Evolutionary conservation across 225 moss, liverwort and hornwort genomes (phyloP), one percentile per base, ranked within the genome.

Genomic region (Sphagnum contortum): DNA sequence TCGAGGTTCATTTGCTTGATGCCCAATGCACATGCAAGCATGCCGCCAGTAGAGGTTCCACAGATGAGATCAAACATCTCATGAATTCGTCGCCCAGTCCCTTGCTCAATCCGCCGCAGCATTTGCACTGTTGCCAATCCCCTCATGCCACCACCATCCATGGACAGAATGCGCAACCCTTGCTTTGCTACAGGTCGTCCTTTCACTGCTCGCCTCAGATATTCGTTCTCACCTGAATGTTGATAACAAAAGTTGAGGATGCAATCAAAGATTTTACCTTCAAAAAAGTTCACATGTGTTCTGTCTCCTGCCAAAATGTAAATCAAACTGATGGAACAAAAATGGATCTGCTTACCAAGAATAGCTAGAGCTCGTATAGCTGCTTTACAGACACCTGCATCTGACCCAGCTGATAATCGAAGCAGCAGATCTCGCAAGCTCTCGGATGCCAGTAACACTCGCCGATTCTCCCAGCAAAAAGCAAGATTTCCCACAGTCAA

Each of bases 131-230:
- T 99, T 58, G 98, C 86, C 77, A 99, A 81, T 74, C 98, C 98
- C 78, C 98, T 85, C 98, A 99, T 99, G 61, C 98, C 98, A 55
- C 98, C 98, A 59, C 98, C 98, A 70, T 99, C 98, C 98, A 99
- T 99, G 59, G 98, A 91, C 60, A 99, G 77, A 70, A 99, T 89
- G 63, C 98, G 87, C 84, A 99, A 74, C n/a, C 98, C 98, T 55
- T 88, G 79, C 82, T 91, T 99, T 13, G 89, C 79, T 48, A 93
- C 73, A 46, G 82, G 88, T 67, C 91, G 88, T 60, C 87, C 87
- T 68, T 86, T 89, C 12, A 93, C 74, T 61, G 93, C 98, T 57
- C 98, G 87, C 67, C 98, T 83, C 71, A 99, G 73, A 71, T 81
- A 99, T 59, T 99, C 98, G 74, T 99, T 99, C 72, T 99, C 98